Percentiles rank a stretch among this genome's conserved stretches.
phyloP scores from a whole-genome alignment of 2,329 filamentous ascomycete genomes.

The Penicillium sp. region DNA sequence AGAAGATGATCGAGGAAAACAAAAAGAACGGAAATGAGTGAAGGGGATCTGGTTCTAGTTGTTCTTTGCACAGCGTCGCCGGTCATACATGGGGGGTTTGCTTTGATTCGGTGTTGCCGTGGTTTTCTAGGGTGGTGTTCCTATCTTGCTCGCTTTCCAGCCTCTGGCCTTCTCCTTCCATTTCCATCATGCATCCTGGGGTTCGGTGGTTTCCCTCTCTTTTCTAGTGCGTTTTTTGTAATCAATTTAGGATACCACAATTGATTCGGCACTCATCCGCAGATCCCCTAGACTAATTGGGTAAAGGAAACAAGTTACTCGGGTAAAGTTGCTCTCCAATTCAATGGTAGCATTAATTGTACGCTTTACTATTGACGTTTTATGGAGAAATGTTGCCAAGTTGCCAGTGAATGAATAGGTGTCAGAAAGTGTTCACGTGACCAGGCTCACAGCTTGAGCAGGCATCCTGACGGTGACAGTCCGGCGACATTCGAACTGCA shows the following conservation, averaged over 20 bases:
- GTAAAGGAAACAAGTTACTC: no score
- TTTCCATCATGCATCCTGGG: constrained; percentile 30
- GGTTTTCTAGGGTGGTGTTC: constrained; percentile 17
- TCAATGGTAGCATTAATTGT: no score
- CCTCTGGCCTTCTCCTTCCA: constrained; percentile 16
- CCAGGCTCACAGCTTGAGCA: not conserved
- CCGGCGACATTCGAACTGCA: no score
- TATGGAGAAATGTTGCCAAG: no score
- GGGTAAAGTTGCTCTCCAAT: no score
- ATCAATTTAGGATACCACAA: constrained; percentile 20
- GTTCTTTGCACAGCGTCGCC: constrained; percentile 22
- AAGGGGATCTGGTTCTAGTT: constrained; percentile 15
- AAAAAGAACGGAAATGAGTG: constrained; percentile 28
- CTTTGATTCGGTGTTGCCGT: constrained; percentile 22
- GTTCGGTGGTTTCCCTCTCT: constrained; percentile 20
- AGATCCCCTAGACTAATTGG: no score
- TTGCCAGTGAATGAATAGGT: no score
- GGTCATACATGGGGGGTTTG: constrained; percentile 20
- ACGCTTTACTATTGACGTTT: no score
- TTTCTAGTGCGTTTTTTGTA: constrained; percentile 16
- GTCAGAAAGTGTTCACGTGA: no score
- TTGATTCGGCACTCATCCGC: no score
- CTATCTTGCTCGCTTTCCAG: constrained; percentile 3
- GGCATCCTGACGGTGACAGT: not conserved
- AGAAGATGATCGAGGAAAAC: constrained; percentile 64